A percentile compares a stretch with the other conserved stretches of the same genome.
phyloP scores from a whole-genome alignment of 2,329 filamentous ascomycete species.

The Colletotrichum camelliae region DNA sequence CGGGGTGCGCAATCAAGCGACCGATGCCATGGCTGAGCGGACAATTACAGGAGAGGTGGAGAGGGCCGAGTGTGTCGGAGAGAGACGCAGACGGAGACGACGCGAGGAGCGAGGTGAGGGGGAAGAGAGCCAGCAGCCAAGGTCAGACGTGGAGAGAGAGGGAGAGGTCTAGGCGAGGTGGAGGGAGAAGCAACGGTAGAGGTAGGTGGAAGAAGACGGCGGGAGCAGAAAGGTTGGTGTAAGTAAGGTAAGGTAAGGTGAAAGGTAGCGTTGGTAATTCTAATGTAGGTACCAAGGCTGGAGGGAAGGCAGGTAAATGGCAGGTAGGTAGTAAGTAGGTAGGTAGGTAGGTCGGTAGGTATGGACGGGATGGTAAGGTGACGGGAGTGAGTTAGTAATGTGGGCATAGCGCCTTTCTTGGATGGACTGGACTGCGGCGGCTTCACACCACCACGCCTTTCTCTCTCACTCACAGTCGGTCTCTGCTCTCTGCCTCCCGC shows the following conservation, averaged over 20 bases:
- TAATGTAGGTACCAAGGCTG: neutral
- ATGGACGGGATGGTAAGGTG: neutral
- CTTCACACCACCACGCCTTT: neutral
- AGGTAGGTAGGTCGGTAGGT: neutral
- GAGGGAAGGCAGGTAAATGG: neutral
- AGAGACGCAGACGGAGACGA: neutral
- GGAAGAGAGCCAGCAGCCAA: neutral
- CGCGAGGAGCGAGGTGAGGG: constrained; percentile 24
- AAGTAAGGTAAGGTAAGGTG: neutral
- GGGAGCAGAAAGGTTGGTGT: neutral
- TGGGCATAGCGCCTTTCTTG: constrained; percentile 16
- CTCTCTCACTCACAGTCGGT: neutral
- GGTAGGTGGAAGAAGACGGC: neutral
- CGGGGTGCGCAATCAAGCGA: constrained; percentile 25
- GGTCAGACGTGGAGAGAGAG: neutral
- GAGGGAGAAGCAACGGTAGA: constrained; percentile 4
- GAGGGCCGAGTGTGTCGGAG: constrained; percentile 15
- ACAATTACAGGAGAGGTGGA: constrained; percentile 14
- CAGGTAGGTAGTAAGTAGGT: neutral
- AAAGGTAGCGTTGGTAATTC: neutral
- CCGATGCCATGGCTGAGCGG: constrained; percentile 42
- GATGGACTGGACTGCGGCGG: neutral
- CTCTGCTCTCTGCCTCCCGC: neutral
- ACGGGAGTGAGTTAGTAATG: constrained; percentile 20
- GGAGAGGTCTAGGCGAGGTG: neutral